These are phyloP conservation scores for Holtermanniella nyarrowii DNA, from an alignment of 768 basidiomycete species.

Conservation along the genomic window DNA sequence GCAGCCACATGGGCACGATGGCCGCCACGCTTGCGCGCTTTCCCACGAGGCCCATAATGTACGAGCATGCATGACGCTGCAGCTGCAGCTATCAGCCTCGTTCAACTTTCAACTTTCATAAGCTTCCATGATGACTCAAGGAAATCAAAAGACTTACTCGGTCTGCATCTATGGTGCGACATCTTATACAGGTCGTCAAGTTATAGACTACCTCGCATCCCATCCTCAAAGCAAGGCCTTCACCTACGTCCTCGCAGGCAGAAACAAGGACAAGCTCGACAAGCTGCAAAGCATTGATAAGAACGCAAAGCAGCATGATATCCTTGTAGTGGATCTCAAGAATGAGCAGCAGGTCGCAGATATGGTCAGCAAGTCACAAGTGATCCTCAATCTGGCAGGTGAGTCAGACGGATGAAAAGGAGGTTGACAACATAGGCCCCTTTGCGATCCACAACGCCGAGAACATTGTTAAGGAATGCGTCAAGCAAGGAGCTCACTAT, in stretches of 20 bases:
- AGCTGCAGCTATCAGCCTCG: too few species aligned
- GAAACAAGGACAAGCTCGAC: conserved; percentile 56
- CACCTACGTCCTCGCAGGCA: conserved; percentile 59
- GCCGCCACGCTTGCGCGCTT: too few species aligned
- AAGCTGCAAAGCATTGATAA: conserved; percentile 34
- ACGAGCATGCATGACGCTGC: too few species aligned
- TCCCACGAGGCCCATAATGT: too few species aligned
- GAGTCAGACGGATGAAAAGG: conserved; percentile 4
- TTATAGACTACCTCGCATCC: conserved; percentile 54
- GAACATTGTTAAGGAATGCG: conserved; percentile 50
- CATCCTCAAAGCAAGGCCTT: conserved; percentile 55
- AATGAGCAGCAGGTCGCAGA: conserved; percentile 21
- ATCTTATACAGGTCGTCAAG: conserved; percentile 54
- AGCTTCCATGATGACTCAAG: too few species aligned
- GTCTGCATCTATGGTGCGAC: conserved; percentile 32
- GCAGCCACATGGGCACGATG: too few species aligned
- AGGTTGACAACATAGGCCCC: conserved; percentile 17
- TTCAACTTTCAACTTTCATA: too few species aligned
- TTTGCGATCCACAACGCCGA: conserved; percentile 35
- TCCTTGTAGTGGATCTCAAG: conserved; percentile 14
- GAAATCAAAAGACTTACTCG: background rate
- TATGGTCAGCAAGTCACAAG: conserved; percentile 18
- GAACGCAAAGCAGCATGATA: conserved; percentile 13
- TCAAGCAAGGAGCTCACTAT: conserved; percentile 64
- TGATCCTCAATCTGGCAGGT: conserved; percentile 39